Evolutionary conservation across 2,329 filamentous ascomycete genomes (phyloP).

Genomic region (Alternaria arborescens): DNA sequence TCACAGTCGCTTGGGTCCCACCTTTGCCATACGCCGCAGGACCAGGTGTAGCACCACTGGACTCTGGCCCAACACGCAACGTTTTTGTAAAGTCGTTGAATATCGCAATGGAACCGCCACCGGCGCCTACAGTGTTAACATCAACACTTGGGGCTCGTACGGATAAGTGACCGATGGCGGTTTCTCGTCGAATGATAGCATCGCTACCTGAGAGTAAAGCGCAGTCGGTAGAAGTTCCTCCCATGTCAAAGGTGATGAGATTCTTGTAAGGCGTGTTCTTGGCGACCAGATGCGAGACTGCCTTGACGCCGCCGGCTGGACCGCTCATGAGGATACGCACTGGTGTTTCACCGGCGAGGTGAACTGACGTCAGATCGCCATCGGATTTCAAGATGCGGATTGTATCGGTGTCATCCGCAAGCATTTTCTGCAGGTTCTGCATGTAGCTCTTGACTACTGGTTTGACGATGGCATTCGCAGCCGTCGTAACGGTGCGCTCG

Average conservation of each 20-base stretch:
- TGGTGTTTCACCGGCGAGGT: constrained; percentile 56
- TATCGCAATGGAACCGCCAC: constrained; percentile 60
- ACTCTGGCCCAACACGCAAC: constrained; percentile 61
- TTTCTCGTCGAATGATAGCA: constrained; percentile 57
- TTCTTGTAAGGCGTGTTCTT: constrained; percentile 59
- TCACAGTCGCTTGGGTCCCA: constrained; percentile 58
- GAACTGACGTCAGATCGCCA: constrained; percentile 58
- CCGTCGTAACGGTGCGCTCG: constrained; percentile 59
- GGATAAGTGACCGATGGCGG: constrained; percentile 55
- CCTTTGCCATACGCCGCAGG: constrained; percentile 61
- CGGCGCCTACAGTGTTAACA: constrained; percentile 60
- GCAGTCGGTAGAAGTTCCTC: constrained; percentile 61
- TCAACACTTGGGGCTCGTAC: constrained; percentile 60
- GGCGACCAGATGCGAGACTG: constrained; percentile 58
- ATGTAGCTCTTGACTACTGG: constrained; percentile 59
- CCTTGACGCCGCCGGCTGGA: constrained; percentile 60
- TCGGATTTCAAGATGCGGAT: constrained; percentile 62
- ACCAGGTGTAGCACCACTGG: constrained; percentile 58
- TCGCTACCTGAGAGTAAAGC: constrained; percentile 56
- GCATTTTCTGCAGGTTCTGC: constrained; percentile 51
- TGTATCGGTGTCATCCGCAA: constrained; percentile 53
- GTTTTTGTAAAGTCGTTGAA: constrained; percentile 59
- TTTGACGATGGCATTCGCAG: constrained; percentile 60
- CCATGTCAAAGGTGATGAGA: constrained; percentile 61
- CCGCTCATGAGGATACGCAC: constrained; percentile 62